Conservation (phyloP, 345 rosid genomes). For the Murraya paniculata region DNA sequence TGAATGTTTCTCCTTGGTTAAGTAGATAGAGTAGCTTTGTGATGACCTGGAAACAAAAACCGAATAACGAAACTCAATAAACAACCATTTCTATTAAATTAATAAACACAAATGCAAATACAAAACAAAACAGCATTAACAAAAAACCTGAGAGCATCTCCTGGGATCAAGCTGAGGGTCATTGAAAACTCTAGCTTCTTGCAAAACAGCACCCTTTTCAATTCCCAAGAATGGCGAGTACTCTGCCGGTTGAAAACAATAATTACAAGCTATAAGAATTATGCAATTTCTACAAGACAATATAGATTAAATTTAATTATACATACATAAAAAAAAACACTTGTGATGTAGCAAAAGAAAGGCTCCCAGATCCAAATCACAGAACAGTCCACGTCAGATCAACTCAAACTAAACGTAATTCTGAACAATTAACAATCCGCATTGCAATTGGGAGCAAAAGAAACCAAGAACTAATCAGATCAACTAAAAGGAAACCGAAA, state of each 20-base stretch:
- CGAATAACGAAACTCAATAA: slow-evolving; percentile 9
- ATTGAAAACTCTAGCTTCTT: slow-evolving; percentile 96
- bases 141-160: slow-evolving; percentile 90
- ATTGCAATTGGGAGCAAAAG: slow-evolving; percentile 15
- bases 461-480: slow-evolving; percentile 18
- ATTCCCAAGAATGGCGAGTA: slow-evolving; percentile 94
- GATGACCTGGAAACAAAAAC: slow-evolving; percentile 61
- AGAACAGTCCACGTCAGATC: slow-evolving; percentile 13
- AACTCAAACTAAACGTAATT: slow-evolving; percentile 7
- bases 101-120: background rate
- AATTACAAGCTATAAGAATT: background rate
- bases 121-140: background rate
- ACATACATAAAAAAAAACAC: background rate
- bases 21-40: slow-evolving; percentile 90
- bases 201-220: slow-evolving; percentile 98
- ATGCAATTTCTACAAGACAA: background rate
- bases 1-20: slow-evolving; percentile 94
- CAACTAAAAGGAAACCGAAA: slow-evolving; percentile 18
- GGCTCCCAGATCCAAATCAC: slow-evolving; percentile 17
- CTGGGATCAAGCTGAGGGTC: slow-evolving; percentile 98
- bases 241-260: slow-evolving; percentile 51
- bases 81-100: background rate
- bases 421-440: slow-evolving; percentile 16
- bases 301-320: background rate
- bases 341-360: background rate